phyloP scores from a whole-genome alignment of 345 rosid genomes.

The Erucastrum elatum region DNA sequence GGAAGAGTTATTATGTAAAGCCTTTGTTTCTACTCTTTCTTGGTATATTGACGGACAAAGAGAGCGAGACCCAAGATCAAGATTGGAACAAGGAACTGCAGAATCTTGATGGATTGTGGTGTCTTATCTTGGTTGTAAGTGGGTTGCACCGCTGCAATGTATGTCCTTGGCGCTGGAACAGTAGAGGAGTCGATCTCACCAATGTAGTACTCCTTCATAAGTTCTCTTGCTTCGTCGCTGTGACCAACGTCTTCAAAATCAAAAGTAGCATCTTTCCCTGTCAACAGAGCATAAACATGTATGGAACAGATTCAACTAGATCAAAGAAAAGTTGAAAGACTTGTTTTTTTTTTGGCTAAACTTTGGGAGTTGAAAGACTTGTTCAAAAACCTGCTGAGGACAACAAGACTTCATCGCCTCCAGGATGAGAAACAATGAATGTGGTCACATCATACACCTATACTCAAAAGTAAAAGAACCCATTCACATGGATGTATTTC shows the following conservation, averaged over 20 bases:
- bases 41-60: conserved; percentile 70
- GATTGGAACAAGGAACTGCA: conserved; percentile 87
- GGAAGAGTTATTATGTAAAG: background rate
- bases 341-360: too few relatives aligned
- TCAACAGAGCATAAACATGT: background rate
- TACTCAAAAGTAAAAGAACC: conserved; percentile 5
- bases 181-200: conserved; percentile 69
- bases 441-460: conserved; percentile 95
- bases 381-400: conserved; percentile 65
- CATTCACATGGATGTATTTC: background rate
- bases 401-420: conserved; percentile 93
- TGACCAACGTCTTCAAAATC: conserved; percentile 96
- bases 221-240: conserved; percentile 82
- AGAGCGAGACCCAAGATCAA: conserved; percentile 83
- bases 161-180: conserved; percentile 55
- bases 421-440: conserved; percentile 98
- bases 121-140: conserved; percentile 57
- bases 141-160: conserved; percentile 54
- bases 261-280: conserved; percentile 89
- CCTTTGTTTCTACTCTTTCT: conserved; percentile 61
- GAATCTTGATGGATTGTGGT: conserved; percentile 63
- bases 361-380: too few relatives aligned
- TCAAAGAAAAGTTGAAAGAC: background rate
- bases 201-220: conserved; percentile 67
- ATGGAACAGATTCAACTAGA: background rate